Evolutionary conservation across 2,329 filamentous ascomycete species (phyloP).

Genomic region (Celoporthe dispersa): DNA sequence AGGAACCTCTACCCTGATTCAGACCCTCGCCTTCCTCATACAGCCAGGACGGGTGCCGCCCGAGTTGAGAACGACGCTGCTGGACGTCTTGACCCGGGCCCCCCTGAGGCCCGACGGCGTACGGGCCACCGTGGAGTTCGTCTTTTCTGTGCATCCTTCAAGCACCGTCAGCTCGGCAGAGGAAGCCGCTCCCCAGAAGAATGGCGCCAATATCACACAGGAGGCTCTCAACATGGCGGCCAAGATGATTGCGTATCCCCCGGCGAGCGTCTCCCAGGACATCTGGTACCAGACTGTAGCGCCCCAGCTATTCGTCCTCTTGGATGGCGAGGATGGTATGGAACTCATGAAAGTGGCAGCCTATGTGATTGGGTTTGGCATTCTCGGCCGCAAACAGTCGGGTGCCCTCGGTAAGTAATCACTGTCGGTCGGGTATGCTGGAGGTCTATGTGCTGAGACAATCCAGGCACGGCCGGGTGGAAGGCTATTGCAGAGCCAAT

Average conservation of each 20-base stretch:
- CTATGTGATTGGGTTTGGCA: constrained; percentile 68
- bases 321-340: constrained; percentile 63
- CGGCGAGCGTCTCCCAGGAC: constrained; percentile 56
- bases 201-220: constrained; percentile 67
- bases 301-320: constrained; percentile 62
- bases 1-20: constrained; percentile 49
- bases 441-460: constrained; percentile 32
- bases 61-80: constrained; percentile 63
- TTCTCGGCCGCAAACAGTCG: constrained; percentile 65
- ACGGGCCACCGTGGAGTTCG: constrained; percentile 70
- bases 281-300: constrained; percentile 65
- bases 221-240: constrained; percentile 69
- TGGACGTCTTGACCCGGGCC: constrained; percentile 61
- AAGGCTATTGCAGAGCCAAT: constrained; percentile 63
- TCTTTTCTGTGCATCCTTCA: constrained; percentile 70
- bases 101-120: constrained; percentile 68
- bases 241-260: constrained; percentile 64
- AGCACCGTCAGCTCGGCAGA: constrained; percentile 47
- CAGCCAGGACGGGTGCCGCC: constrained; percentile 62
- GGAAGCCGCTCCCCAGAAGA: constrained; percentile 52
- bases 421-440: constrained; percentile 43
- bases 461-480: constrained; percentile 61
- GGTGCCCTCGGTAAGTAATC: constrained; percentile 55
- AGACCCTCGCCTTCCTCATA: constrained; percentile 65
- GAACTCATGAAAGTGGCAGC: constrained; percentile 63